Base-by-base conservation (phyloP, 352 stramenopile species). In the Pythium volutum region DNA sequence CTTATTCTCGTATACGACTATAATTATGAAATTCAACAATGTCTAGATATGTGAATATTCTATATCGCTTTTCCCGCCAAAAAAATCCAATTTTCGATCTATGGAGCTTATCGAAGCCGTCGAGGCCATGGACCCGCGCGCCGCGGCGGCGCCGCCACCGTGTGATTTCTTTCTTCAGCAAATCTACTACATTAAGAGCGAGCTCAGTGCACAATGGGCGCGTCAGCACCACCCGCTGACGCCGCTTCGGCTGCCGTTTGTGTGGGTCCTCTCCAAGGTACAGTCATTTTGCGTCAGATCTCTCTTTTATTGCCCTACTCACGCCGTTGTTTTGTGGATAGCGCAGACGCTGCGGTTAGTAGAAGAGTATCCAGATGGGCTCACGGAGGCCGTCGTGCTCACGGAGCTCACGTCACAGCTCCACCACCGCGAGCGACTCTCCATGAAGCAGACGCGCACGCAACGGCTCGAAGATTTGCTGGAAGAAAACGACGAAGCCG, bases 51-150 rank as follows among this genome's bases (percentile, higher is more conserved):
- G 33, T 38, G 12, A 7, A 38, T 38, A 38, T 14, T 38, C 12
- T n/a, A n/a, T 12, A 38, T 7, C 33, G 12, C 12, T 14, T 38
- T 38, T 38, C 22, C 26, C 16, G 34, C 41, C 2, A 51, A 16
- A 20, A 27, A 15, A 25, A 39, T 14, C 3, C 39, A 22, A 46
- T 34, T 26, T 14, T 23, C 14, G 8, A 47, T n/a, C 34, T 47
- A 89, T 89, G 77, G 80, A 89, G 54, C 67, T 86, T 8, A 76
- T 88, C 65, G 77, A 89, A 38, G 67, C 64, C 10, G 76, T 87
- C 64, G 76, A 89, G 48, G 67, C 66, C 49, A 59, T 80, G 48
- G 79, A 87, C 15, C 65, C 26, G 43, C 11, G 47, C 4, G 23
- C 22, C 23, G 22, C 41, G 20, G 45, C 23, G 29, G 36, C 52